Evolutionary conservation across 306 rosid genomes (phyloP), one percentile per base, ranked within the genome.

Genomic region (Delonix regia): DNA sequence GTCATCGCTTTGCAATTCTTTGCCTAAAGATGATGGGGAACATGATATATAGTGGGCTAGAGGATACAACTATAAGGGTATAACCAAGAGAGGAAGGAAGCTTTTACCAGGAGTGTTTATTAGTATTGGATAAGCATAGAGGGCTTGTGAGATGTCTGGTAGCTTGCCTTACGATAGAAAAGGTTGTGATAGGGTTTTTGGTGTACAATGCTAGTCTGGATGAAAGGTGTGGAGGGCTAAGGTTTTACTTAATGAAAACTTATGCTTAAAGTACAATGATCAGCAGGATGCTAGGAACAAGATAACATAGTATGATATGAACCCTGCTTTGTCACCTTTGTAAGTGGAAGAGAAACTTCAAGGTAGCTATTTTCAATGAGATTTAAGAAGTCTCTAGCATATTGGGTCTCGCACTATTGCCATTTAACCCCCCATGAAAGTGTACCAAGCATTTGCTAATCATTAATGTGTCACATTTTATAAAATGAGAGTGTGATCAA

Each of bases 121-220:
- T 84, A 0, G 93, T 92, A 62, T 64, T 92, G 41, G 95, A 92
- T 42, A 93, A 95, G 6, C 97, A 92, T 16, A 84, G 96, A 71
- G 97, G 96, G 9, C 96, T 93, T 0, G 97, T 92, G 65, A 87
- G 85, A 22, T 90, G 97, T 53, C 71, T 92, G 59, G 89, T 84
- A 21, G 92, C 95, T 12, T 87, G 88, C 61, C 78, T 92, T 51
- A 92, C 90, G 77, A 86, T 86, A 69, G 92, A 89, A 7, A 80
- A 78, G 57, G 81, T 89, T 36, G 92, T 88, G n/a, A 75, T 70
- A 73, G 90, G 94, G 1, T 88, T 86, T 44, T 57, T 89, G 79
- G 86, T 89, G 9, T 92, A 90, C 27, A 90, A 92, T 76, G 89
- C 89, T 15, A 88, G 95, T 81, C 80, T 92, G 82, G 95, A 92